Evolutionary conservation across 305 asterid species (phyloP), one percentile per base, ranked within the genome.

Genomic region (Fraxinus sp.): DNA sequence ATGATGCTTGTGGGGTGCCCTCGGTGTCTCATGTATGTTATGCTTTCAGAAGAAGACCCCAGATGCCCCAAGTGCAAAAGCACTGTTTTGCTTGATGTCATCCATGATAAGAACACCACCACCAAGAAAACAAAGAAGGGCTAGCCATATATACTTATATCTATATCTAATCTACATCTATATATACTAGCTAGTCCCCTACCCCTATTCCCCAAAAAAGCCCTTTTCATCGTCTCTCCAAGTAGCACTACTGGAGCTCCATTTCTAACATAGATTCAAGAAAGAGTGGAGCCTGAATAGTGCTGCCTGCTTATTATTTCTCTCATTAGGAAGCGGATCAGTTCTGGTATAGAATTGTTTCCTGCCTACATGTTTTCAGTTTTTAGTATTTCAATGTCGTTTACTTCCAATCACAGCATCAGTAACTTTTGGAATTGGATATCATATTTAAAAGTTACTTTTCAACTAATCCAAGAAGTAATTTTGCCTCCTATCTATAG

Each of bases 51-150:
- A 79, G 83, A 83, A 66, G 89, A 90, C 68, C 90, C 88, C 13
- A 88, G 84, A 73, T 90, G 91, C 80, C 93, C 93, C 24, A 88
- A 87, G 76, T 90, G 93, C 87, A 88, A 90, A 71, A 85, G 88
- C 85, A 86, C 87, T 55, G 91, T 84, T 55, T 86, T 90, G 70
- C 93, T 90, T 7, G 91, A 87, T 44, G 86, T 84, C 0, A 70
- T 81, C 81, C 74, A 68, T 37, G 86, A 87, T 0, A 57, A 77
- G 84, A 59, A 18, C 77, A 74, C 20, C 68, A 41, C 44, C 79
- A 10, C 80, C 81, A 24, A 78, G 74, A 81, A 76, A 77, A 52
- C 41, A 82, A 87, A 46, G 35, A 81, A 82, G 79, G 71, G 74
- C 32, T 35, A 64, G 84, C 78, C 62, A 74, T 36, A 36, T 36